A percentile compares a stretch with the other conserved stretches of the same genome.
phyloP scores from a whole-genome alignment of 2,329 filamentous ascomycete genomes.

The Penicillium sp. region DNA sequence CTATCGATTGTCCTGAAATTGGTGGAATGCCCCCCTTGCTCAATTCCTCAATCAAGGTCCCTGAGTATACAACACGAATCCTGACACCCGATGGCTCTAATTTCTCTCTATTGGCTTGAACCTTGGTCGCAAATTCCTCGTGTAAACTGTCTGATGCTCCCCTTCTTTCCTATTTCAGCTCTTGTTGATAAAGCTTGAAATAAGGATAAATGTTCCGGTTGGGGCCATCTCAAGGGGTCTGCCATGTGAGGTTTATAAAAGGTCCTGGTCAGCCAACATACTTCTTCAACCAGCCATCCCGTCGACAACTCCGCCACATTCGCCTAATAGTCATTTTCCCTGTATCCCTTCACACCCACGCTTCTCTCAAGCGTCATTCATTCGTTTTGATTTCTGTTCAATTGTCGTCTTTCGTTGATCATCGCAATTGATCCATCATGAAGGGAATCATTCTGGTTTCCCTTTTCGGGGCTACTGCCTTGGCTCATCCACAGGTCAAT shows the following conservation, averaged over 20 bases:
- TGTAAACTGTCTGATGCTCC: not conserved
- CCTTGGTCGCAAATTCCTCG: not conserved
- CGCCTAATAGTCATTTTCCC: not conserved
- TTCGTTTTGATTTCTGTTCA: not conserved
- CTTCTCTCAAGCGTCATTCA: not conserved
- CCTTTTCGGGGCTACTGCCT: conserved; percentile 41
- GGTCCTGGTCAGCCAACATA: not conserved
- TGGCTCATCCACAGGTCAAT: conserved; percentile 44
- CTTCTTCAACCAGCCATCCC: not conserved
- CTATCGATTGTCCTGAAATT: not conserved
- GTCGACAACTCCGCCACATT: conserved; percentile 13
- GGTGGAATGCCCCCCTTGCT: conserved; percentile 1
- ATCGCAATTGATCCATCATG: conserved; percentile 20
- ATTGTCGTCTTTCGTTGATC: conserved; percentile 20
- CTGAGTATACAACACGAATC: not conserved
- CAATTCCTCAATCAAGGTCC: not conserved
- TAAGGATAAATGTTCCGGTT: not conserved
- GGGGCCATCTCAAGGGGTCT: not conserved
- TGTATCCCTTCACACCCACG: not conserved
- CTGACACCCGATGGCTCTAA: not conserved
- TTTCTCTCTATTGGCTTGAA: not conserved
- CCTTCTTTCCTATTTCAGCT: not conserved
- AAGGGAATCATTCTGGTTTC: conserved; percentile 24
- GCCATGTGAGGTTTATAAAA: not conserved
- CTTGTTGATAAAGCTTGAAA: not conserved